Base-by-base conservation (phyloP, 768 basidiomycete species). In the Amanita brunnescens region DNA sequence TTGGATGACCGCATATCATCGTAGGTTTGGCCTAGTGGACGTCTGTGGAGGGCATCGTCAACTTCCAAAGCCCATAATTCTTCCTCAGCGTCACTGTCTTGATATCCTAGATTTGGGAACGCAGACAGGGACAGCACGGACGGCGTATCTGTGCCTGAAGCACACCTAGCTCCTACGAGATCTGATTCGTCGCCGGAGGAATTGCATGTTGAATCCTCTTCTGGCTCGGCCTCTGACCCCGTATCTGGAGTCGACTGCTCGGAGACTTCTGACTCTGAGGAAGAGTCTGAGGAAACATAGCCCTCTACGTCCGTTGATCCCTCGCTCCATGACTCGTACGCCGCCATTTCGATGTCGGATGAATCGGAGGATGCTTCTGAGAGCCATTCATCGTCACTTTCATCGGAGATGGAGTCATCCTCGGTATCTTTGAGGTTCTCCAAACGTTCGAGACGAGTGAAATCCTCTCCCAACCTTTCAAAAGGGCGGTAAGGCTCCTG, bases 61-160 rank as follows among this genome's bases (percentile, higher is more conserved):
- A 46, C 30, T 18, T 32, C 12, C n/a, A 6, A 14, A 10, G 16
- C 21, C 45, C 45, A 46, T 32, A 13, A 9, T 35, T 21, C 29
- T 46, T 46, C 45, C 45, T 46, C 45, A 12, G 29, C 45, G 45
- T 13, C 45, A 12, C 45, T 46, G 34, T 46, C 45, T 14, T 46
- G 30, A 16, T 24, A 32, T 32, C 45, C 40, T 24, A 41, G 23
- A 14, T 10, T 41, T 20, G 4, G 21, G 40, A 41, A 46, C 16
- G 29, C 45, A 32, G 45, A 46, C 13, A 0, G 45, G 29, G 45
- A 33, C 29, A 46, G 45, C 30, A 16, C 14, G 26, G 29, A 41
- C 10, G 40, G 23, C 23, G 40, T 41, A 6, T 24, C 40, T 41
- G 3, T 41, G 21, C 39, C 39, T 41, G 39, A 41, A 21, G 21